A percentile compares a stretch with the other conserved stretches of the same genome.
phyloP scores from a whole-genome alignment of 139 green algal genomes.

The Micractinium sp. region DNA sequence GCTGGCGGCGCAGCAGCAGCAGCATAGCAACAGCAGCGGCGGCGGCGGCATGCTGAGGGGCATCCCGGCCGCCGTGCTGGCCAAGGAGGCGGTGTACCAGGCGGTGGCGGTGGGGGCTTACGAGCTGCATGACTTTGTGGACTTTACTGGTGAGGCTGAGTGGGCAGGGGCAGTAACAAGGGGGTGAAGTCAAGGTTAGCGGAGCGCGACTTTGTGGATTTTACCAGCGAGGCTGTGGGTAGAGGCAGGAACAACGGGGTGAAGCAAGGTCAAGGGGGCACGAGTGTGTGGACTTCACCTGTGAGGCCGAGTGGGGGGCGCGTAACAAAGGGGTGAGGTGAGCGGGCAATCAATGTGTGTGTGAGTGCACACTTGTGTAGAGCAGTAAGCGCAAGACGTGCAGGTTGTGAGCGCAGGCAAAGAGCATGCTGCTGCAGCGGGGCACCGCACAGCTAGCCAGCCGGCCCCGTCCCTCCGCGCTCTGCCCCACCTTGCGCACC shows the following conservation, averaged over 20 bases:
- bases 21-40: slow-evolving; percentile 6
- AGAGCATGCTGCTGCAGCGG: neutral
- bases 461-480: neutral
- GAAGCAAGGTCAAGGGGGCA: too few species aligned
- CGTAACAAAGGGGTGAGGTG: too few species aligned
- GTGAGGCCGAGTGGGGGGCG: neutral
- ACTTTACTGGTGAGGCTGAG: slow-evolving; percentile 55
- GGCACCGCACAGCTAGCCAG: too few species aligned
- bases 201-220: too few species aligned
- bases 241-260: too few species aligned
- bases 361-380: neutral
- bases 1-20: slow-evolving; percentile 27
- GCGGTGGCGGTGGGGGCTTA: slow-evolving; percentile 76
- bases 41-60: neutral
- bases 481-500: neutral
- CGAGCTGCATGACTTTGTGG: slow-evolving; percentile 85
- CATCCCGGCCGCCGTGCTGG: slow-evolving; percentile 54
- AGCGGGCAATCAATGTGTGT: neutral
- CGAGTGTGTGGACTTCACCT: too few species aligned
- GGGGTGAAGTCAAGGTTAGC: too few species aligned
- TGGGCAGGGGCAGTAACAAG: neutral
- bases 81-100: slow-evolving; percentile 88
- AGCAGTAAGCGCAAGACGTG: neutral
- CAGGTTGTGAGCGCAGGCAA: neutral
- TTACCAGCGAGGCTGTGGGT: neutral